Evolutionary conservation across 1,139 yeast species (phyloP).

Genomic region (Pichia sp.): DNA sequence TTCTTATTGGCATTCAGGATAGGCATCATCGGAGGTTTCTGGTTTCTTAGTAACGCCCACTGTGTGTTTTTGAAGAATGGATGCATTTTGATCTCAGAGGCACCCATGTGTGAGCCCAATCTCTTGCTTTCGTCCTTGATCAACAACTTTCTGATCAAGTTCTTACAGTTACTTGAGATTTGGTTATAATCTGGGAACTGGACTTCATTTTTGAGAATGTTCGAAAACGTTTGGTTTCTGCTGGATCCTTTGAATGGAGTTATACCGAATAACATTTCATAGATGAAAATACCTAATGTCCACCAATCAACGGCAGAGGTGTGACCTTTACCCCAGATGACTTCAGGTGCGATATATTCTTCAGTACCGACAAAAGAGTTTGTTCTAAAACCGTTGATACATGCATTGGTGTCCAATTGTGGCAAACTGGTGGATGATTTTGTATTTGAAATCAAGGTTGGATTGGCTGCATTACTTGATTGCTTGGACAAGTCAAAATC

Average conservation of each 20-base stretch:
- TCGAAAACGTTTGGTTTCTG: conserved; percentile 86
- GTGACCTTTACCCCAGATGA: conserved; percentile 94
- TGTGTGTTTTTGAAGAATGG: conserved; percentile 87
- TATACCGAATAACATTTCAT: conserved; percentile 92
- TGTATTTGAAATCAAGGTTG: conserved; percentile 35
- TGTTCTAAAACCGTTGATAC: conserved; percentile 94
- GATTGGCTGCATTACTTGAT: conserved; percentile 65
- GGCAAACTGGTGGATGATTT: conserved; percentile 36
- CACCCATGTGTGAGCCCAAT: conserved; percentile 90
- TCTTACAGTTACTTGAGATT: conserved; percentile 73
- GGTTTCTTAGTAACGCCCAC: conserved; percentile 93
- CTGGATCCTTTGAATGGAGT: conserved; percentile 95
- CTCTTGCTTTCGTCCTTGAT: conserved; percentile 88
- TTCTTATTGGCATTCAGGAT: conserved; percentile 54
- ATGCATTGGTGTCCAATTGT: conserved; percentile 81
- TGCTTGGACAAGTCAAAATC: conserved; percentile 96
- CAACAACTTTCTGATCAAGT: conserved; percentile 72
- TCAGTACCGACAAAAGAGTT: conserved; percentile 98
- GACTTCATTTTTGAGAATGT: conserved; percentile 81
- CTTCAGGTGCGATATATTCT: conserved; percentile 98
- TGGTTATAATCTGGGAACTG: conserved; percentile 48
- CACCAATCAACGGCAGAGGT: conserved; percentile 99
- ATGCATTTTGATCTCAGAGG: conserved; percentile 89
- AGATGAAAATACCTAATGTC: conserved; percentile 91
- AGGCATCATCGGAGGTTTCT: conserved; percentile 94